Conservation (phyloP, 257 asterid genomes). For the Solanum clarkiae region DNA sequence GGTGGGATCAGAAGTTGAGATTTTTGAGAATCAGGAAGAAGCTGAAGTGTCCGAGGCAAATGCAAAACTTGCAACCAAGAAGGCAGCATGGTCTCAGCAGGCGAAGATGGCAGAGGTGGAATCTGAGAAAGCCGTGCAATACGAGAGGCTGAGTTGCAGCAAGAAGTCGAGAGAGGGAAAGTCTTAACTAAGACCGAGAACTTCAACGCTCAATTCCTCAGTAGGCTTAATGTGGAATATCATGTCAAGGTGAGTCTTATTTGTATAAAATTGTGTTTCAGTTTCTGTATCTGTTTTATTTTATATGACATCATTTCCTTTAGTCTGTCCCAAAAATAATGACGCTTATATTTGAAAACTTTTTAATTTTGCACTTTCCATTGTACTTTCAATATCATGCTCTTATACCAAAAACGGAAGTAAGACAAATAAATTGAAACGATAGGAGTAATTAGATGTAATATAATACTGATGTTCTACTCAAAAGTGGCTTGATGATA, state of each 20-base stretch:
- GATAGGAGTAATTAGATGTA: too few relatives aligned
- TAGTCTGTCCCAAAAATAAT: background rate
- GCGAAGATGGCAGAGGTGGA: constrained; percentile 46
- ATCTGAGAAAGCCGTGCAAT: constrained; percentile 44
- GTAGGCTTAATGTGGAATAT: constrained; percentile 47
- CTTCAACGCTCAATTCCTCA: constrained; percentile 42
- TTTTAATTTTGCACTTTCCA: background rate
- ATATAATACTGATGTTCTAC: background rate
- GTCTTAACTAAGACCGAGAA: constrained; percentile 34
- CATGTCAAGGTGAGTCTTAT: constrained; percentile 30
- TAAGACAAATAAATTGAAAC: too few relatives aligned
- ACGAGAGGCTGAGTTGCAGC: constrained; percentile 51
- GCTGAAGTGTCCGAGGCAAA: constrained; percentile 52
- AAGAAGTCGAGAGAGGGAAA: constrained; percentile 43
- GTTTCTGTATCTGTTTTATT: background rate
- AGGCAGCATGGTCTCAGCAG: constrained; percentile 50
- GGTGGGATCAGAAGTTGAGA: constrained; percentile 35
- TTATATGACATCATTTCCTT: background rate
- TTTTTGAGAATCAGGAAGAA: constrained; percentile 36
- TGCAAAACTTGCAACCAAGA: constrained; percentile 35
- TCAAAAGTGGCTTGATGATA: background rate
- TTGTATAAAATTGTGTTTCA: background rate
- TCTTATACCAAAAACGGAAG: background rate
- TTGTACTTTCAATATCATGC: background rate
- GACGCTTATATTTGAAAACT: background rate